phyloP scores from a whole-genome alignment of 768 basidiomycete genomes.

The Psilocybe azurescens region DNA sequence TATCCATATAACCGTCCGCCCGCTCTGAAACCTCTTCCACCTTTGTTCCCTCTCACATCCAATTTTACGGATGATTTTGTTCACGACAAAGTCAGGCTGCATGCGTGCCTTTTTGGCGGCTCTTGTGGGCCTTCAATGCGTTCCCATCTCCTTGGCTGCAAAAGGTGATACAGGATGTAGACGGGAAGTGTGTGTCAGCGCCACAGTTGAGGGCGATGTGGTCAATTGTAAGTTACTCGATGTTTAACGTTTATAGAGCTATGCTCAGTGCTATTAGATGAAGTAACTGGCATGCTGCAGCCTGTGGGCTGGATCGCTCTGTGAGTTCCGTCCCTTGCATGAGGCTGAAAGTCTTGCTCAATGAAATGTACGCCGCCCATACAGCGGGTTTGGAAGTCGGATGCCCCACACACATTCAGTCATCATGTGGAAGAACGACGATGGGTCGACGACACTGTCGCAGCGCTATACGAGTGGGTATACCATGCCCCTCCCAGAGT shows the following conservation, averaged over 20 bases:
- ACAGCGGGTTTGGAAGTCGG: slow-evolving; percentile 53
- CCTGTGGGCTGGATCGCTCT: slow-evolving; percentile 60
- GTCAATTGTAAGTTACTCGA: slow-evolving; percentile 47
- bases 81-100: neutral
- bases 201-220: slow-evolving; percentile 44
- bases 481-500: slow-evolving; percentile 48
- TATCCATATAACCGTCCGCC: neutral
- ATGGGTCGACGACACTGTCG: slow-evolving; percentile 61
- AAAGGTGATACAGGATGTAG: slow-evolving; percentile 52
- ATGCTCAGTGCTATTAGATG: slow-evolving; percentile 37
- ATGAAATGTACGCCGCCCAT: slow-evolving; percentile 10
- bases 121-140: slow-evolving; percentile 7
- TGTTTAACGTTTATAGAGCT: neutral
- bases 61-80: neutral
- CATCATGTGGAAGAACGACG: slow-evolving; percentile 53
- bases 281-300: slow-evolving; percentile 44
- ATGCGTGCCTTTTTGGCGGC: slow-evolving; percentile 8
- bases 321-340: slow-evolving; percentile 32
- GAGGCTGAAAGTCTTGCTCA: slow-evolving; percentile 3
- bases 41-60: neutral
- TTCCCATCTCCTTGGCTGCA: slow-evolving; percentile 29
- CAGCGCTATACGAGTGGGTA: slow-evolving; percentile 58
- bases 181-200: slow-evolving; percentile 51
- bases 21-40: neutral
- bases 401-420: slow-evolving; percentile 63